phyloP scores from a whole-genome alignment of 192 early-diverging fungal species.

The Rhizophagus prolifer region DNA sequence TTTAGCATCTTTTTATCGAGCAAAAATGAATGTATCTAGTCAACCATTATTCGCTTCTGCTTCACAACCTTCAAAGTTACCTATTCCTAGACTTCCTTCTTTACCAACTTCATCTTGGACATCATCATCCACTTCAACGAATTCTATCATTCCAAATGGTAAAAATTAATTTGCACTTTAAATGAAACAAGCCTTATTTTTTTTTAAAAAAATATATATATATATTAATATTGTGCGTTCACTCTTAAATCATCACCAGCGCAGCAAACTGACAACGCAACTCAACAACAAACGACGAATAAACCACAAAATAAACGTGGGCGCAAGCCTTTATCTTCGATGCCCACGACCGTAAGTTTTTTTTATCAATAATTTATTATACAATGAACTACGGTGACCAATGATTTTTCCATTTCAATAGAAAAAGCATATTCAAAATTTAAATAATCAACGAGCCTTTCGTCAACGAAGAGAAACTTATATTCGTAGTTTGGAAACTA shows the following conservation, averaged over 20 bases:
- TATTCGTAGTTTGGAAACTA: constrained; percentile 1
- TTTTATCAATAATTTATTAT: background rate
- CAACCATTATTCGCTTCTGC: background rate
- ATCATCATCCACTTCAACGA: background rate
- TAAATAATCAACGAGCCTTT: constrained; percentile 8
- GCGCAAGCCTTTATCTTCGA: background rate
- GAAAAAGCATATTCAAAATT: constrained; percentile 12
- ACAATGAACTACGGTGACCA: background rate
- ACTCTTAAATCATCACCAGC: background rate
- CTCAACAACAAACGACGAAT: background rate
- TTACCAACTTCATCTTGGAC: too few relatives aligned
- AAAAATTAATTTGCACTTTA: background rate
- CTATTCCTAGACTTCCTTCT: background rate
- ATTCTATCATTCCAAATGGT: background rate
- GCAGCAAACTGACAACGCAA: background rate
- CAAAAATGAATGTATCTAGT: background rate
- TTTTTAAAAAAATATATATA: too few relatives aligned
- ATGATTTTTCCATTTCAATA: background rate
- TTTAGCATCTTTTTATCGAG: background rate
- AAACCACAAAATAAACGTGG: background rate
- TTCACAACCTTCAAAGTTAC: background rate
- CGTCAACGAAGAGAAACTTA: constrained; percentile 2
- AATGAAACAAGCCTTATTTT: background rate
- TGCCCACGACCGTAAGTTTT: background rate
- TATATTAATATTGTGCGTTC: too few relatives aligned